Evolutionary conservation across 768 basidiomycete genomes (phyloP), one percentile per base, ranked within the genome.

Genomic region (Podaxis sp.): DNA sequence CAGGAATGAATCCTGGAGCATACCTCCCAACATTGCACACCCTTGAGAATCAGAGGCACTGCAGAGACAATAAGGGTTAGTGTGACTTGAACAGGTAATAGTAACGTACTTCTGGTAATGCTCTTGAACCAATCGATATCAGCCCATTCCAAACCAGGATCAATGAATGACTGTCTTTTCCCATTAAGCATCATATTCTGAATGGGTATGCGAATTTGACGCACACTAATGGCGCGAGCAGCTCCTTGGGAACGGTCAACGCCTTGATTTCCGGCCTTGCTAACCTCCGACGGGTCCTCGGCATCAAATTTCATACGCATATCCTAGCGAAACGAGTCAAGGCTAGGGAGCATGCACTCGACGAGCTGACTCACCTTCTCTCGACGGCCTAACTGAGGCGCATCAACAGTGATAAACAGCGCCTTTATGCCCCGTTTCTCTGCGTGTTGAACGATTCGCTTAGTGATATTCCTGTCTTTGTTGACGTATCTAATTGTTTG

Each of bases 261-360:
- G 6, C 77, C 79, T 40, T 77, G 69, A 13, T 79, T 75, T 2
- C 85, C 87, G 28, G 76, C 70, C 63, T 80, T 82, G 25, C 73
- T 77, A 7, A 84, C 81, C 61, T 82, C 84, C 10, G 81, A 79
- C 21, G 82, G 82, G 65, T 86, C 86, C 36, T 88, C 89, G 2
- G 90, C 93, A 40, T 90, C 92, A 62, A 98, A 98, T 70, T 94
- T 96, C 86, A 90, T 90, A 25, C 96, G 82, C 95, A 98, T 98
- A 69, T 98, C 96, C 86, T 78, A 36, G 11, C 13, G 4, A 44
- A 44, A 18, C 4, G 1, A 61, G 25, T 21, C 37, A 35, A 21
- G 21, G 25, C 58, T 14, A 2, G 14, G 14, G 4, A 35, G 7
- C 38, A 27, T 14, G 13, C 37, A 13, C 14, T 16, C 11, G 9